A percentile compares a stretch with the other conserved stretches of the same genome.
Evolutionary conservation across 768 basidiomycete species (phyloP).

Genomic region (Kondoa subrosea): DNA sequence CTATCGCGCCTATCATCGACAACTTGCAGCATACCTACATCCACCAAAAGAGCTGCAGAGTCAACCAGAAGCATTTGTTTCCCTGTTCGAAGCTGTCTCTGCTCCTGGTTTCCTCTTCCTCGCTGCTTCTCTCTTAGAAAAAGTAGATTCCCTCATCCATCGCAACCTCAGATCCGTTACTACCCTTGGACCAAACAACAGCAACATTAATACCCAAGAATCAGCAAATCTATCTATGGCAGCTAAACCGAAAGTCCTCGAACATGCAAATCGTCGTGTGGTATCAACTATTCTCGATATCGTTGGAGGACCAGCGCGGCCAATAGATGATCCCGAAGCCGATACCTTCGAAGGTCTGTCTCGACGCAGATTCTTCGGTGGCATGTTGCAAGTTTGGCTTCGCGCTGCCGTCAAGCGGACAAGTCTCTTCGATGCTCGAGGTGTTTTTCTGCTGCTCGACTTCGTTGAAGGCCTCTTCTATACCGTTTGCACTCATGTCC

Average conservation of each 20-base stretch:
- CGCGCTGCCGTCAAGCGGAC: slow-evolving; percentile 33
- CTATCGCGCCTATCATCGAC: slow-evolving; percentile 37
- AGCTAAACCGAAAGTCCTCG: slow-evolving; percentile 37
- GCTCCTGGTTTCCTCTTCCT: slow-evolving; percentile 37
- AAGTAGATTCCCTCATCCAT: slow-evolving; percentile 36
- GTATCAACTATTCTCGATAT: slow-evolving; percentile 35
- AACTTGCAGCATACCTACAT: slow-evolving; percentile 30
- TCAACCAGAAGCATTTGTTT: slow-evolving; percentile 4
- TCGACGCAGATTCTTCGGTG: slow-evolving; percentile 29
- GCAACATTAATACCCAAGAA: slow-evolving; percentile 33
- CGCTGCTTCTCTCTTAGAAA: slow-evolving; percentile 35
- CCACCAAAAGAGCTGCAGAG: slow-evolving; percentile 12
- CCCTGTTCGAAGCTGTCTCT: slow-evolving; percentile 25
- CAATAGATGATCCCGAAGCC: slow-evolving; percentile 9
- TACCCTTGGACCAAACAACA: slow-evolving; percentile 29
- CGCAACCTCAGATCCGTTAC: slow-evolving; percentile 38
- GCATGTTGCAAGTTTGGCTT: slow-evolving; percentile 34
- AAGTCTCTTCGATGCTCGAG: slow-evolving; percentile 35
- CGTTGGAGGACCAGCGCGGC: slow-evolving; percentile 21
- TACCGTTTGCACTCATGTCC: slow-evolving; percentile 27
- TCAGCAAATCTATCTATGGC: slow-evolving; percentile 34
- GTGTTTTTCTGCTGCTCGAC: slow-evolving; percentile 37
- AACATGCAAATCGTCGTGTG: slow-evolving; percentile 36
- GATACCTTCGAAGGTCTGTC: slow-evolving; percentile 8
- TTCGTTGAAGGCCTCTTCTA: slow-evolving; percentile 35